Percentiles rank a stretch among this genome's conserved stretches.
Evolutionary conservation across 2,329 filamentous ascomycete genomes (phyloP).

Genomic region (Cordyceps fumosorosea): DNA sequence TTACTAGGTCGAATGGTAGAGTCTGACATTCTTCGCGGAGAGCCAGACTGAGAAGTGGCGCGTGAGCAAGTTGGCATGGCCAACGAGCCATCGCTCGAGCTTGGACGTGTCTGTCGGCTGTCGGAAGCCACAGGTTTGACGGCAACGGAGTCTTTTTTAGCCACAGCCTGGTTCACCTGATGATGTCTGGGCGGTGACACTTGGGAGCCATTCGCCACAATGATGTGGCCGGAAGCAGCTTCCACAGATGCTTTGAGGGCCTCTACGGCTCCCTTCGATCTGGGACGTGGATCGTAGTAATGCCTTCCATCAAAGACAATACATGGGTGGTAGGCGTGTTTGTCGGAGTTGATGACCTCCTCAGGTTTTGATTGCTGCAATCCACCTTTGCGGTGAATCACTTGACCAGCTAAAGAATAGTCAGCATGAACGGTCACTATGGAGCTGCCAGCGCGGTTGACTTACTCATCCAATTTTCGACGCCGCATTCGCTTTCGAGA

Average conservation of each 20-base stretch:
- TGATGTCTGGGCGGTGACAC: neutral
- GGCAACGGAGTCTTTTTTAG: neutral
- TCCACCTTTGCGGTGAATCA: slow-evolving; percentile 21
- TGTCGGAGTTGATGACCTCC: neutral
- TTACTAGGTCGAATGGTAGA: neutral
- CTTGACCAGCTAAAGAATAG: slow-evolving; percentile 23
- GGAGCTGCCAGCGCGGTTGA: neutral
- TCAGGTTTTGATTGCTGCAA: slow-evolving; percentile 18
- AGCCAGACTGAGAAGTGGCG: neutral
- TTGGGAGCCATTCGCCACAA: slow-evolving; percentile 18
- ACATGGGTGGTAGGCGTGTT: neutral
- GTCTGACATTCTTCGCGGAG: slow-evolving; percentile 5
- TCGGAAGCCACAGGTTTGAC: neutral
- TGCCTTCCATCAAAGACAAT: slow-evolving; percentile 12
- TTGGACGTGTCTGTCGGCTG: neutral
- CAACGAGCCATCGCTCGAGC: neutral
- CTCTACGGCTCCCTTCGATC: slow-evolving; percentile 16
- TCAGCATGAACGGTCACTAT: neutral
- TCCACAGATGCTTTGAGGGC: slow-evolving; percentile 23
- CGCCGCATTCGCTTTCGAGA: slow-evolving; percentile 17
- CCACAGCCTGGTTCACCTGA: neutral
- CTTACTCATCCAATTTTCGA: slow-evolving; percentile 34
- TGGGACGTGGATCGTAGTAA: neutral
- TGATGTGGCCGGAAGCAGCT: slow-evolving; percentile 18
- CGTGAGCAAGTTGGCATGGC: neutral